Evolutionary conservation across 495 filamentous ascomycete genomes (phyloP), one percentile per base, ranked within the genome.

Genomic region (Patellaria atrata): DNA sequence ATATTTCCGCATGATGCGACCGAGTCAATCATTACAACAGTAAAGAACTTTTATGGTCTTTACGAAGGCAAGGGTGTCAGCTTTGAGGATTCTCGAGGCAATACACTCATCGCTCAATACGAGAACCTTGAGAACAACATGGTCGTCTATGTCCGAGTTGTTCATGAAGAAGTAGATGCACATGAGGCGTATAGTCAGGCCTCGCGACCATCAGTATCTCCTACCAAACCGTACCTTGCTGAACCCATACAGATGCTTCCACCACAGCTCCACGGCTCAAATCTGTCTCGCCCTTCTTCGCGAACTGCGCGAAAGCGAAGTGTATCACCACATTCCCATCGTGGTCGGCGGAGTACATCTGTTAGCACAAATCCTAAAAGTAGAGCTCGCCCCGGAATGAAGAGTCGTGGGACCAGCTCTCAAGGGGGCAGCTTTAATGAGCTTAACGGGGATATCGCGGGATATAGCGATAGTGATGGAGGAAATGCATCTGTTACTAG

Each of bases 11-110:
- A 93, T 59, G 89, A 97, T 62, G 79, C 79, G 28, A 97, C 89
- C 4, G 85, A 94, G 41, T 92, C 83, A 16, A 96, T 97, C 56
- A 78, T 93, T 35, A 81, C 82, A 3, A 94, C 89, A 3, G 85
- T 94, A 36, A 94, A 91, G 63, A 94, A 93, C 61, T 94, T 94
- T 63, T 94, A 89, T 54, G 89, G 85, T 24, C 70, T 96, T 45
- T 89, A 91, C 48, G 74, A 82, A 39, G 68, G 71, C 43, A 71
- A 71, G 53, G 79, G 82, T 38, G 71, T 96, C 52, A 81, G 79
- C 59, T 94, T 97, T 44, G 84, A 96, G 54, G 86, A 94, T 59
- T 69, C 77, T 26, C 56, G 80, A 43, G 82, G 80, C 27, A 82
- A 75, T 45, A 91, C 75, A 37, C 71, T 97, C 49, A 94, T 97